Percentiles rank a stretch among this genome's conserved stretches.
Conservation (phyloP, 2,329 filamentous ascomycete genomes). For the Talaromyces sp. region DNA sequence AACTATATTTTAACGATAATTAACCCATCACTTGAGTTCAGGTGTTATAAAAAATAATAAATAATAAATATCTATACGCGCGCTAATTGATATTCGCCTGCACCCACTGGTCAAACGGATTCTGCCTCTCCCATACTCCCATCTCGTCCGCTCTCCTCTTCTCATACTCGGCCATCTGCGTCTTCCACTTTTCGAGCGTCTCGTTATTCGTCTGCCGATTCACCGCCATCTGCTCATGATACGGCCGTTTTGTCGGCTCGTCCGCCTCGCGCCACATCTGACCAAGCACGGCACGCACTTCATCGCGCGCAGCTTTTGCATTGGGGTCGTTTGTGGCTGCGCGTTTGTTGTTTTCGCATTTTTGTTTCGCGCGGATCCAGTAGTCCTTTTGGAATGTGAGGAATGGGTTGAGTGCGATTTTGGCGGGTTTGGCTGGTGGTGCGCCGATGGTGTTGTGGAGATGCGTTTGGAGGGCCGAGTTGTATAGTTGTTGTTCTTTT, state of each 20-base stretch:
- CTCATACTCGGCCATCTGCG: constrained; percentile 52
- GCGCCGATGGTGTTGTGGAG: constrained; percentile 64
- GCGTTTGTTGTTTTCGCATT: constrained; percentile 65
- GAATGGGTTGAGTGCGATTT: constrained; percentile 78
- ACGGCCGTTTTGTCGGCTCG: constrained; percentile 68
- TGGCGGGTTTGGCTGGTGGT: constrained; percentile 61
- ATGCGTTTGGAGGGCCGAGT: constrained; percentile 53
- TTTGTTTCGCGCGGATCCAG: constrained; percentile 57
- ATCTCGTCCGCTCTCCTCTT: constrained; percentile 32
- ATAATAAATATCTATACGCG: background rate
- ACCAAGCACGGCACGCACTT: constrained; percentile 79
- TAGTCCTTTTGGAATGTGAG: constrained; percentile 78
- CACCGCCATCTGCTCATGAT: constrained; percentile 65
- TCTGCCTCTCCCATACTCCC: constrained; percentile 33
- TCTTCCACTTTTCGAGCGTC: constrained; percentile 67
- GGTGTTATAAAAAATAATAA: background rate
- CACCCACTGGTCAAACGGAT: constrained; percentile 32
- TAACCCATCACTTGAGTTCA: background rate
- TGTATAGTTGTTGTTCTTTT: constrained; percentile 42
- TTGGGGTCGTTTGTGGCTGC: constrained; percentile 60
- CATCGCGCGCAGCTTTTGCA: constrained; percentile 62
- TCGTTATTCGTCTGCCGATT: constrained; percentile 65
- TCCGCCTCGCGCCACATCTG: constrained; percentile 83
- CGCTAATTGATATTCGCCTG: background rate
- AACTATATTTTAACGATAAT: background rate